Evolutionary conservation across 495 filamentous ascomycete genomes (phyloP), one percentile per base, ranked within the genome.

Genomic region (Geoglossum glabrum): DNA sequence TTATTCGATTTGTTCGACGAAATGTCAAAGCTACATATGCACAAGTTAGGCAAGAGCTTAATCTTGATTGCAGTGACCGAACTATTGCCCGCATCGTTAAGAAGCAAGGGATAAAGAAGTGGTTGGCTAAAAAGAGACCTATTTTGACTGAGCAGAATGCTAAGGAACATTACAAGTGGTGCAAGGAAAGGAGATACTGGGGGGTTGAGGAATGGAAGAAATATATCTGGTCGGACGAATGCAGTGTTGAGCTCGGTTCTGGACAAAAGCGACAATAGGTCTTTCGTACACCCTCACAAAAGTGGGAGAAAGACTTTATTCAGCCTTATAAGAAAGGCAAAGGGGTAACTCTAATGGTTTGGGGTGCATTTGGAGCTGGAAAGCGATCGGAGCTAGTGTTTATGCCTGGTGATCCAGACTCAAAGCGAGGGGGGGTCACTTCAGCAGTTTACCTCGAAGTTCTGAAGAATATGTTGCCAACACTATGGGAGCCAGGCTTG

Each of bases 191-290:
- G 45, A 38, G 5, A 19, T 26, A 59, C 54, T 64, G 34, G 55
- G n/a, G n/a, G n/a, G 27, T 57, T 15, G 47, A 58, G 33, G 7
- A 54, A 31, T 58, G 57, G 52, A 52, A 40, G 30, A 56, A 61
- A 58, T 63, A 60, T 54, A 65, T 65, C 52, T 65, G 60, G 59
- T 55, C 54, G 34, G 59, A 64, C 38, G 63, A 64, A 54, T 63
- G 59, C 54, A 61, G 56, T 19, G 61, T 45, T 49, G 56, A 65
- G 62, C 58, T 59, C 25, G 59, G 61, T 26, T 58, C 57, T 54
- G 57, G 62, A 9, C 25, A 57, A 38, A 49, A n/a, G 33, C 25
- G 23, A n/a, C 51, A 52, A 36, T 66, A 45, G 60, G 55, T 55
- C 25, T 66, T 61, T 26, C 23, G 58, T 23, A 54, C 38, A 33